phyloP scores from a whole-genome alignment of 345 rosid species.

The Euclidium syriacum region DNA sequence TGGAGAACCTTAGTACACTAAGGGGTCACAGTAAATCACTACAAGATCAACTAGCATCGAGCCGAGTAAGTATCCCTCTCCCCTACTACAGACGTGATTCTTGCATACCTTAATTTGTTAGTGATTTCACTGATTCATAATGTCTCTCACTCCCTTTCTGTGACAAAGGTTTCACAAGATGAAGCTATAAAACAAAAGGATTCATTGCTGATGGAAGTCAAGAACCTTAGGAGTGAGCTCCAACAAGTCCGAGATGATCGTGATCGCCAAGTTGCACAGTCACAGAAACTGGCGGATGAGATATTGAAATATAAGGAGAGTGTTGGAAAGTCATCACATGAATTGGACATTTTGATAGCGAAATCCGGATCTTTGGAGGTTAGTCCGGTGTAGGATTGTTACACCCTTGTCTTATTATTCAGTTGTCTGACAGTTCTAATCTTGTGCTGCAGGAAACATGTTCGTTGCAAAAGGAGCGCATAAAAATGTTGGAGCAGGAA shows the following conservation, averaged over 20 bases:
- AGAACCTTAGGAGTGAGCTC: slow-evolving; percentile 69
- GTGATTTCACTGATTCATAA: background rate
- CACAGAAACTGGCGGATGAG: slow-evolving; percentile 56
- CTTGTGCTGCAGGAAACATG: slow-evolving; percentile 61
- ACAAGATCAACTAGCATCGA: slow-evolving; percentile 69
- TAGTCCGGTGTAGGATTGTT: slow-evolving; percentile 8
- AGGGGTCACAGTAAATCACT: slow-evolving; percentile 78
- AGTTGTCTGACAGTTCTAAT: background rate
- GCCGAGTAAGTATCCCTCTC: slow-evolving; percentile 47
- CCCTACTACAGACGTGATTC: background rate
- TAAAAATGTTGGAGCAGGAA: slow-evolving; percentile 53
- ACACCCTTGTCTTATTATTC: background rate
- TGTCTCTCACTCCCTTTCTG: background rate
- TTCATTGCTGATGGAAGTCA: slow-evolving; percentile 51
- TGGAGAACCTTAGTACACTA: slow-evolving; percentile 75
- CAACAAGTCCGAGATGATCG: slow-evolving; percentile 87
- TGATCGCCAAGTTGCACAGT: slow-evolving; percentile 57
- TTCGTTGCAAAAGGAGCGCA: slow-evolving; percentile 67
- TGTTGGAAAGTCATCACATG: slow-evolving; percentile 65
- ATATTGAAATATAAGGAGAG: slow-evolving; percentile 54
- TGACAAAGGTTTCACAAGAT: slow-evolving; percentile 59
- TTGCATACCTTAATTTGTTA: background rate
- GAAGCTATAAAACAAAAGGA: slow-evolving; percentile 71
- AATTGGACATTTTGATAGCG: slow-evolving; percentile 52
- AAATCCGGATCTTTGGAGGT: slow-evolving; percentile 80